Evolutionary conservation across 495 filamentous ascomycete genomes (phyloP).

Genomic region (Aspergillus kassunensis): DNA sequence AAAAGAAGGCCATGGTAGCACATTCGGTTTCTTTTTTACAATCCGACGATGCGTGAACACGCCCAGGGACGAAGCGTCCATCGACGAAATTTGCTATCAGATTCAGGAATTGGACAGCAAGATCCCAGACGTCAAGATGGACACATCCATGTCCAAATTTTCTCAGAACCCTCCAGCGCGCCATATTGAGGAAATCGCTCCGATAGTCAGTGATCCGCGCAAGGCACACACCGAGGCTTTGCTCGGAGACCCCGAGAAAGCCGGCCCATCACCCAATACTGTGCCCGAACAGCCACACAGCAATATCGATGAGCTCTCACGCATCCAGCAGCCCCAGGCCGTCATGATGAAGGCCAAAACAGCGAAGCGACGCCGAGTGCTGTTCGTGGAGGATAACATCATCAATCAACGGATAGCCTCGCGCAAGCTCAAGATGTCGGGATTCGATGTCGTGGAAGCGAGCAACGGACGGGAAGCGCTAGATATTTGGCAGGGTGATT

Average conservation of each 20-base stretch:
- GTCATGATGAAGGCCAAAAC: neutral
- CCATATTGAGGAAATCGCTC: neutral
- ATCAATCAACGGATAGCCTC: slow-evolving; percentile 69
- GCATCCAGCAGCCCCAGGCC: neutral
- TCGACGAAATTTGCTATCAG: slow-evolving; percentile 19
- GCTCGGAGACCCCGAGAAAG: no score
- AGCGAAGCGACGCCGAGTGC: slow-evolving; percentile 23
- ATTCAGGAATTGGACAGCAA: slow-evolving; percentile 21
- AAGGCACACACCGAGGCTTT: slow-evolving; percentile 4
- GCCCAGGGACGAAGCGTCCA: slow-evolving; percentile 9
- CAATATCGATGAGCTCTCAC: neutral
- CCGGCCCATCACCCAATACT: no score
- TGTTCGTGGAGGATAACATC: slow-evolving; percentile 81
- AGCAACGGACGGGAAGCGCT: slow-evolving; percentile 76
- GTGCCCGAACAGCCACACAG: no score
- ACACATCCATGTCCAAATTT: slow-evolving; percentile 11
- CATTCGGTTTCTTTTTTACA: slow-evolving; percentile 80
- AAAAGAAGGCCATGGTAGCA: slow-evolving; percentile 67
- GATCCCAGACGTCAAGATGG: neutral
- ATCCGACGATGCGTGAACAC: slow-evolving; percentile 36
- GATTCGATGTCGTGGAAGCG: slow-evolving; percentile 63
- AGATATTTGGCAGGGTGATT: slow-evolving; percentile 33
- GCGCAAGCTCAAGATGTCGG: slow-evolving; percentile 58
- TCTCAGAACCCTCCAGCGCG: neutral
- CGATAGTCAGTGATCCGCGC: slow-evolving; percentile 4